Percentiles rank a stretch among this genome's conserved stretches.
These are phyloP conservation scores for Gaeumannomyces tritici DNA, from an alignment of 2,329 filamentous ascomycete species.

Conservation along the genomic window DNA sequence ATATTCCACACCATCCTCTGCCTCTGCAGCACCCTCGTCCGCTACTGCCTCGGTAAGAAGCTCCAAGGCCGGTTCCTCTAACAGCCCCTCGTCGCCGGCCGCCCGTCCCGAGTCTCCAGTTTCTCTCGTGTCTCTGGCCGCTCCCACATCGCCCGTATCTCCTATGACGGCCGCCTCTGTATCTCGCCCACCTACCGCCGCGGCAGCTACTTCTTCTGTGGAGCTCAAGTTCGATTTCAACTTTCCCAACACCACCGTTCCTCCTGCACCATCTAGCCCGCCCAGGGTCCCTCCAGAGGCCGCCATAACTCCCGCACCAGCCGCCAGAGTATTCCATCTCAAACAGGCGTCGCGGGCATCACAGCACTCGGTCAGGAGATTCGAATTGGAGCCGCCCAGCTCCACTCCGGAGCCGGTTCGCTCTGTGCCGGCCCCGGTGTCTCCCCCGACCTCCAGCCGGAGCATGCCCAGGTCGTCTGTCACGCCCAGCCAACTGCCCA, in stretches of 20 bases:
- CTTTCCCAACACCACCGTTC: slow-evolving; percentile 3
- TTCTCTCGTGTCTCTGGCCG: not conserved
- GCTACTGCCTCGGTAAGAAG: not conserved
- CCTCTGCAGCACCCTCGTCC: not conserved
- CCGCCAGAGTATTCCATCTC: not conserved
- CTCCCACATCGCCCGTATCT: not conserved
- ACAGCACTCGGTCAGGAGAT: not conserved
- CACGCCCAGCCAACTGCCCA: not conserved
- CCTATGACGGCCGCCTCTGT: not conserved
- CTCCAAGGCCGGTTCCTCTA: not conserved
- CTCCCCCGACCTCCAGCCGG: not conserved
- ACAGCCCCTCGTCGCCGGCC: not conserved
- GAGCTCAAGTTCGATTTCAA: slow-evolving; percentile 1
- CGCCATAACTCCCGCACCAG: not conserved
- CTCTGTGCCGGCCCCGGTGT: too few species aligned
- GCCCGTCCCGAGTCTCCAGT: not conserved
- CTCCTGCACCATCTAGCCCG: too few species aligned
- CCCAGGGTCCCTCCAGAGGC: not conserved
- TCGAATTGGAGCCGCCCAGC: not conserved
- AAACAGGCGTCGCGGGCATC: not conserved
- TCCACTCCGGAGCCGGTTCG: not conserved
- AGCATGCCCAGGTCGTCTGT: not conserved
- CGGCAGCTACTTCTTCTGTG: not conserved
- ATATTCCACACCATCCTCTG: not conserved
- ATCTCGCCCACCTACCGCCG: not conserved